Evolutionary conservation across 371 early-diverging fungal genomes (phyloP).

Genomic region (Nematocida major): DNA sequence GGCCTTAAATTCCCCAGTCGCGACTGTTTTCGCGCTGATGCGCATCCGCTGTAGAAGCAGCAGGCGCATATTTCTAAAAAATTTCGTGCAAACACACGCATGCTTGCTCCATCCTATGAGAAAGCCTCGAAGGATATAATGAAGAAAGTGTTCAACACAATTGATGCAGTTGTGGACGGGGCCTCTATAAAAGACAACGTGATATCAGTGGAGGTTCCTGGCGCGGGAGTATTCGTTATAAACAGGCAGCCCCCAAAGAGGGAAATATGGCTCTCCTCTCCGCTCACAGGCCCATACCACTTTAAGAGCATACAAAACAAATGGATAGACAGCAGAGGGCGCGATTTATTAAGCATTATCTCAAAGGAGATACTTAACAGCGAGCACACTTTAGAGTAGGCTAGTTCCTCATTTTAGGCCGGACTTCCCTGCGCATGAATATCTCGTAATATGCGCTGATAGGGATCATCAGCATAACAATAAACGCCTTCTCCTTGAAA

Average conservation of each 20-base stretch:
- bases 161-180: background rate
- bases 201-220: slow-evolving; percentile 74
- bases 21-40: too few species aligned
- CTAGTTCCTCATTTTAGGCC: background rate
- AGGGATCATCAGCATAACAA: slow-evolving; percentile 30
- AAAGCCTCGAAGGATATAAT: slow-evolving; percentile 13
- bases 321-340: slow-evolving; percentile 54
- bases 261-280: slow-evolving; percentile 94
- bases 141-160: background rate
- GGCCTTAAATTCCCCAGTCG: too few species aligned
- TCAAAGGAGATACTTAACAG: slow-evolving; percentile 12
- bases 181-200: slow-evolving; percentile 68
- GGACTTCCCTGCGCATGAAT: slow-evolving; percentile 17
- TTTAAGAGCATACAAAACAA: slow-evolving; percentile 70
- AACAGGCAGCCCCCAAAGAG: slow-evolving; percentile 94
- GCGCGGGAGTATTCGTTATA: slow-evolving; percentile 81
- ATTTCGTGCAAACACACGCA: background rate
- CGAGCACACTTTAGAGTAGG: background rate
- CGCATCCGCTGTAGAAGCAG: too few species aligned
- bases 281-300: slow-evolving; percentile 80
- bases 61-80: background rate
- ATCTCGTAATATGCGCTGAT: slow-evolving; percentile 43
- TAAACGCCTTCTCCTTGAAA: slow-evolving; percentile 9
- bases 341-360: slow-evolving; percentile 12
- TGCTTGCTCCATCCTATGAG: slow-evolving; percentile 8